A percentile compares a stretch with the other conserved stretches of the same genome.
phyloP scores from a whole-genome alignment of 805 yeast species.

The Candida incommunis region DNA sequence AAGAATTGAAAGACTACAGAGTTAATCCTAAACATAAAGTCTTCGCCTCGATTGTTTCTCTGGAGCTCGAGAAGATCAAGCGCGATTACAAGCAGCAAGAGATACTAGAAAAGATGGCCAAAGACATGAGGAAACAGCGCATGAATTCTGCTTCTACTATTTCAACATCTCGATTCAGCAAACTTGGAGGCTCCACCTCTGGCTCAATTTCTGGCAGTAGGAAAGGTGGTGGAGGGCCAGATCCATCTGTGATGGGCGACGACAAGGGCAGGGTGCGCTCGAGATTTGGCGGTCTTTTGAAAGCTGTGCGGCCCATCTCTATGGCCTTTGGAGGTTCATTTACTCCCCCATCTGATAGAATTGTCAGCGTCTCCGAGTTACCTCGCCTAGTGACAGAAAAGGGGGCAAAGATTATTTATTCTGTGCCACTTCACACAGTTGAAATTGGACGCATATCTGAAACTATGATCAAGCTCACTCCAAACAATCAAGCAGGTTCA shows the following conservation, averaged over 20 bases:
- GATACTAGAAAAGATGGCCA: slow-evolving; percentile 12
- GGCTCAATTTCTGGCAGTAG: background rate
- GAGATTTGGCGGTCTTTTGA: slow-evolving; percentile 24
- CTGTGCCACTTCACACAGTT: slow-evolving; percentile 3
- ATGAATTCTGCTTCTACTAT: background rate
- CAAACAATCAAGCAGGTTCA: background rate
- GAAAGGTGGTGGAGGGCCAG: background rate
- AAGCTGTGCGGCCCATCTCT: slow-evolving; percentile 27
- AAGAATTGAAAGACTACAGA: slow-evolving; percentile 26
- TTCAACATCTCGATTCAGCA: background rate
- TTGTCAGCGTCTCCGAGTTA: slow-evolving; percentile 38
- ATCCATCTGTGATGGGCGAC: slow-evolving; percentile 1
- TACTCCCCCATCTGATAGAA: slow-evolving; percentile 24
- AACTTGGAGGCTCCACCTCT: background rate
- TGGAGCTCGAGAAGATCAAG: slow-evolving; percentile 37
- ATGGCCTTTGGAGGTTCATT: slow-evolving; percentile 19
- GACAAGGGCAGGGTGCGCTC: slow-evolving; percentile 12
- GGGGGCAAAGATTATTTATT: slow-evolving; percentile 3
- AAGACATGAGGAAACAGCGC: slow-evolving; percentile 7
- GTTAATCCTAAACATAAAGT: slow-evolving; percentile 24
- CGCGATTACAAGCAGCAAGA: slow-evolving; percentile 38
- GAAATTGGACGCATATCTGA: slow-evolving; percentile 3
- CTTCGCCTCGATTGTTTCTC: slow-evolving; percentile 31
- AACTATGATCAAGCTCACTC: background rate
- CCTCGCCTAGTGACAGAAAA: background rate